Conservation (phyloP, 441 rosid species). For the Syzygium malaccense region DNA sequence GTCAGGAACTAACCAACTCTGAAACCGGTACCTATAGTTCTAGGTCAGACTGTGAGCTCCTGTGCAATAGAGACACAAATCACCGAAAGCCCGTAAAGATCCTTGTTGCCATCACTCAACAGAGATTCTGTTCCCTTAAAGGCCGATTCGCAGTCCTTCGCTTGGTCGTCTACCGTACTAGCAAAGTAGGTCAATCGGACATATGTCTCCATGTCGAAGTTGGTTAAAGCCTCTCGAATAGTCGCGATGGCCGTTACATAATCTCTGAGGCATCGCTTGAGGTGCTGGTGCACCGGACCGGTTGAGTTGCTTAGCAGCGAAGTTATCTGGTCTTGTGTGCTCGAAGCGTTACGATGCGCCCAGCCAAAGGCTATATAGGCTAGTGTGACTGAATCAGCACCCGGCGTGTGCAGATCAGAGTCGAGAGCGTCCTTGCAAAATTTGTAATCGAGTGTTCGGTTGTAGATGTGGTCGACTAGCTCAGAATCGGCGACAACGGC, state of each 20-base stretch:
- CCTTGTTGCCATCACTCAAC: not conserved
- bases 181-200: conserved; percentile 9
- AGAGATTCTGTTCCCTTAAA: not conserved
- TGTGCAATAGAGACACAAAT: not conserved
- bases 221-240: conserved; percentile 6
- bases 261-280: not conserved
- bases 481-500: not conserved
- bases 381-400: not conserved
- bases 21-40: not conserved
- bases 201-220: conserved; percentile 27
- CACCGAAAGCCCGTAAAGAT: conserved; percentile 7
- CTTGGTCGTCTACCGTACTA: not conserved
- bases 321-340: conserved; percentile 2
- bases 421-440: conserved; percentile 19
- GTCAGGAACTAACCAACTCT: not conserved
- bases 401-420: conserved; percentile 7
- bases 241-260: conserved; percentile 5
- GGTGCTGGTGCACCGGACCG: not conserved
- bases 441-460: conserved; percentile 6
- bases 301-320: not conserved
- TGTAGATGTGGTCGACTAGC: conserved; percentile 21
- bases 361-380: conserved; percentile 8
- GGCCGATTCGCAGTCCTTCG: conserved; percentile 12
- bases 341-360: conserved; percentile 4
- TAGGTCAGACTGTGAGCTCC: not conserved